Evolutionary conservation across 2,329 filamentous ascomycete species (phyloP), one percentile per base, ranked within the genome.

Genomic region (Remersonia thermophila): DNA sequence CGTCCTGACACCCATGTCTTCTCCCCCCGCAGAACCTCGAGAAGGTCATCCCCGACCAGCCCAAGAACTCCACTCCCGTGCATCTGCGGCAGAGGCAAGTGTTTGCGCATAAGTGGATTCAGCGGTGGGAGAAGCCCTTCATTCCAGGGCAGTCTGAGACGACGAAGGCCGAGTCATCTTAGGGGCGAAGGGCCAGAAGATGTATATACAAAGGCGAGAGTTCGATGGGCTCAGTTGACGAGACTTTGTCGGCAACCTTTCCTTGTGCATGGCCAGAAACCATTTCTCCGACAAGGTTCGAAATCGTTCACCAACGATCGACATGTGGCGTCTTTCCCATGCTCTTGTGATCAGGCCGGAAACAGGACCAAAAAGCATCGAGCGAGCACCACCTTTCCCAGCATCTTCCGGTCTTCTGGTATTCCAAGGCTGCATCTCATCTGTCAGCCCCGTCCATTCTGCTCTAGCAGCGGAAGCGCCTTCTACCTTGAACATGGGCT

Each of bases 41-140:
- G 59, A 91, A 91, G 66, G 71, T 69, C 46, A 79, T 91, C 47
- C 83, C 83, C 43, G 79, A 82, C 47, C 67, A 81, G 47, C 81
- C 80, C 42, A 67, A 71, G 55, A 71, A 75, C 54, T 71, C 77
- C 50, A 75, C 69, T 20, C 83, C 83, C 34, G 77, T 91, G 47
- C 81, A 89, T 57, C 69, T 85, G 49, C 72, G 80, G 52, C 67
- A 71, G 51, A 66, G 64, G 54, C 73, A 77, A 58, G 73, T 76
- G 55, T 74, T 73, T 53, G 66, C 72, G 40, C 71, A 77, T 47
- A 47, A 47, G 32, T 40, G 47, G 33, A 53, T 54, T 28, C 47
- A 47, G 27, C 37, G 35, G 25, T 42, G 39, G 33, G 44, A 47
- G 28, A 44, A 51, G 47, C 51, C 51, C 3, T 58, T 55, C 32